These are phyloP conservation scores for Nidula niveotomentosa DNA, from an alignment of 1,284 basidiomycete species.

Conservation along the genomic window DNA sequence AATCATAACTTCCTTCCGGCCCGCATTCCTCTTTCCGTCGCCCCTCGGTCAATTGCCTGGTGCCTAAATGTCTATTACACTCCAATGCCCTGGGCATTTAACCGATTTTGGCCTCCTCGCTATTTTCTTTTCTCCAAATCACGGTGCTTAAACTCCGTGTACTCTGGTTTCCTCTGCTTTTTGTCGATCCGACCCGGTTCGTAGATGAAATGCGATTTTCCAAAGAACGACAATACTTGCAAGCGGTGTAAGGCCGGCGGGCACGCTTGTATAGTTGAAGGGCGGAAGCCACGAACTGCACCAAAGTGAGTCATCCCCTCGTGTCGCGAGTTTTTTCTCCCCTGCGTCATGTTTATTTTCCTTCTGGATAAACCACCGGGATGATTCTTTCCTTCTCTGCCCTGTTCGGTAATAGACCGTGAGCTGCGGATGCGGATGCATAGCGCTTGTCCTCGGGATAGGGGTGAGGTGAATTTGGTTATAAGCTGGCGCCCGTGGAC, in stretches of 20 bases:
- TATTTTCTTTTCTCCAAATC: background rate
- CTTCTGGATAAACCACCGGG: constrained; percentile 6
- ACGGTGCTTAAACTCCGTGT: background rate
- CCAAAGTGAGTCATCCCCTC: constrained; percentile 65
- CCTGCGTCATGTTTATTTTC: constrained; percentile 13
- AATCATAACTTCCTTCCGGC: background rate
- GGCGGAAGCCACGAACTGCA: constrained; percentile 69
- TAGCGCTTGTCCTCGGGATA: constrained; percentile 2
- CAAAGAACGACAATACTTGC: constrained; percentile 64
- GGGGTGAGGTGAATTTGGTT: constrained; percentile 10
- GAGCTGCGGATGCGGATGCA: background rate
- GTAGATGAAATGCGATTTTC: constrained; percentile 83
- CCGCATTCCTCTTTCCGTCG: background rate
- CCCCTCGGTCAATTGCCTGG: background rate
- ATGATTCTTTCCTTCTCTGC: constrained; percentile 1
- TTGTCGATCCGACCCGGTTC: constrained; percentile 11
- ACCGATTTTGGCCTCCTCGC: background rate
- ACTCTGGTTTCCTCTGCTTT: background rate
- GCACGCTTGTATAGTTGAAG: constrained; percentile 77
- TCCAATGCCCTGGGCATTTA: background rate
- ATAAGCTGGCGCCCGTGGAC: constrained; percentile 1
- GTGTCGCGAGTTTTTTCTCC: constrained; percentile 9
- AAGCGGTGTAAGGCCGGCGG: constrained; percentile 67
- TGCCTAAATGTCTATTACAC: constrained; percentile 3
- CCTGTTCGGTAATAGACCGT: background rate